These are phyloP conservation scores for Dactylis glomerata DNA, from an alignment of 176 grass and related monocot species.

Conservation along the genomic window DNA sequence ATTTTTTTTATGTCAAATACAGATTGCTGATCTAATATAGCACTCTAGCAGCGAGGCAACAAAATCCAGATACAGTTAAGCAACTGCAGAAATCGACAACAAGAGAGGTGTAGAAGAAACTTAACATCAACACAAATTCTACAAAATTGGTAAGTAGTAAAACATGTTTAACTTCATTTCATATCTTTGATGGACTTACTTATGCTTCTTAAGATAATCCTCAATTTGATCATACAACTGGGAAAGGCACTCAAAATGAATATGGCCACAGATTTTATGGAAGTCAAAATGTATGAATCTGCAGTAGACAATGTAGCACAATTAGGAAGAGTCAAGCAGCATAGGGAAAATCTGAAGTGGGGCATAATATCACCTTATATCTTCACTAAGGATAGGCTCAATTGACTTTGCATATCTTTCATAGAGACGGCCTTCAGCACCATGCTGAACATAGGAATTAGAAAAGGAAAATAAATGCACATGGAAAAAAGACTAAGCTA, in stretches of 20 bases:
- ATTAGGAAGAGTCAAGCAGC: constrained; percentile 5
- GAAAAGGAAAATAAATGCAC: no score
- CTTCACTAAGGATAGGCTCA: constrained; percentile 81
- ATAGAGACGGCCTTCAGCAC: constrained; percentile 76
- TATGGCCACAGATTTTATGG: constrained; percentile 84
- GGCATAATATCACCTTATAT: constrained; percentile 56
- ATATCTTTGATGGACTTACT: constrained; percentile 38
- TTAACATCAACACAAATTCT: background rate
- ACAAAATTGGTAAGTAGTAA: background rate
- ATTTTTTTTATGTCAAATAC: background rate
- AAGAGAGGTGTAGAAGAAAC: background rate
- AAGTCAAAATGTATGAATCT: constrained; percentile 96
- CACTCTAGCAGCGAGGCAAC: background rate
- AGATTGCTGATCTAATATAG: background rate
- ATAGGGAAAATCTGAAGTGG: constrained; percentile 1
- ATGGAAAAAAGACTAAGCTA: no score
- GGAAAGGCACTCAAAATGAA: constrained; percentile 90
- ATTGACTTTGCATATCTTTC: constrained; percentile 74
- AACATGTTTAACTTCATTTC: background rate
- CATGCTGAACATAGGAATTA: constrained; percentile 55
- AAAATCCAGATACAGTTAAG: background rate
- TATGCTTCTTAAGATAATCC: constrained; percentile 76
- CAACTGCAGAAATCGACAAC: background rate
- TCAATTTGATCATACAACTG: constrained; percentile 86
- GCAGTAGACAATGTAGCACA: constrained; percentile 2